These are phyloP conservation scores for Proliferodiscus dingleyae DNA, from an alignment of 2,329 filamentous ascomycete species.

Conservation along the genomic window DNA sequence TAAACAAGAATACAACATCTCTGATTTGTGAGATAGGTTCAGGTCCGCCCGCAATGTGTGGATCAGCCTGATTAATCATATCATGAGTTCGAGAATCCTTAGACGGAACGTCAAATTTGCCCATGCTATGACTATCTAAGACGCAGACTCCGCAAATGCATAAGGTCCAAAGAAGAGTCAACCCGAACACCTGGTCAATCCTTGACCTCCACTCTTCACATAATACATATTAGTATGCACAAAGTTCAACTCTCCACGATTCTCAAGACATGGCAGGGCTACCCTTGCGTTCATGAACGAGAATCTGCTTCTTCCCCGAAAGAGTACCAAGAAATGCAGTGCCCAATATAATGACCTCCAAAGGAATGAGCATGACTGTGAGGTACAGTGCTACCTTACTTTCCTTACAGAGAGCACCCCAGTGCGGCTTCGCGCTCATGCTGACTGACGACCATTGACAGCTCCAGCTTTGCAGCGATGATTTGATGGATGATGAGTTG, in stretches of 20 bases:
- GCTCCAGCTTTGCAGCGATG: slow-evolving; percentile 57
- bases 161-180: not conserved
- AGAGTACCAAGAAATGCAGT: slow-evolving; percentile 42
- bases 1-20: no score
- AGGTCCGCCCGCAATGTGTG: no score
- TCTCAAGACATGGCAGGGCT: slow-evolving; percentile 29
- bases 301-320: slow-evolving; percentile 37
- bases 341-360: slow-evolving; percentile 47
- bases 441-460: slow-evolving; percentile 54
- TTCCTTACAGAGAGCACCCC: slow-evolving; percentile 52
- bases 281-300: slow-evolving; percentile 27
- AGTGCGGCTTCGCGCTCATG: slow-evolving; percentile 50
- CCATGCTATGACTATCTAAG: not conserved
- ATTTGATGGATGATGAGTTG: slow-evolving; percentile 46
- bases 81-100: no score
- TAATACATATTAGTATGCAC: not conserved
- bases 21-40: no score
- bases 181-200: not conserved
- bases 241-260: not conserved
- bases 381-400: slow-evolving; percentile 51
- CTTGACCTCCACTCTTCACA: not conserved
- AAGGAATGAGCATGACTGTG: slow-evolving; percentile 50
- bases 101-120: no score
- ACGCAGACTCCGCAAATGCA: not conserved
- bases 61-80: no score